Conservation (phyloP, 306 rosid species). For the Lablab purpureus region DNA sequence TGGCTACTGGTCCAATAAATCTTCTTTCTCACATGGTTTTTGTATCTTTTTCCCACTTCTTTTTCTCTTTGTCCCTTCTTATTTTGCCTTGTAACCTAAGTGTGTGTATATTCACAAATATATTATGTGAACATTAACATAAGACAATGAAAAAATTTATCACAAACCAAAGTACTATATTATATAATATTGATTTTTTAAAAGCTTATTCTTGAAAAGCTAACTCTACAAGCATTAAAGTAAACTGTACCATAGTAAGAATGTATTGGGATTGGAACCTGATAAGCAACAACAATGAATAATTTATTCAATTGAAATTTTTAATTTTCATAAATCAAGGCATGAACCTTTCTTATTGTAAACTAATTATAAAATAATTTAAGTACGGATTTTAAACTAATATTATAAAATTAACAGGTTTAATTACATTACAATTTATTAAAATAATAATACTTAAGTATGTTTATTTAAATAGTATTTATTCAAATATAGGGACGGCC, state of each 20-base stretch:
- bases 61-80: conserved; percentile 24
- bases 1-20: conserved; percentile 12
- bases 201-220: not conserved
- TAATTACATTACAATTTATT: not conserved
- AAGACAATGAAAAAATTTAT: not conserved
- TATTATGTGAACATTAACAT: not conserved
- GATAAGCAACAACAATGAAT: not conserved
- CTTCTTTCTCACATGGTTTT: conserved; percentile 43
- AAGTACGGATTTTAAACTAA: not conserved
- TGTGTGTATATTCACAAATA: too few relatives aligned
- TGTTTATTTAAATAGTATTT: not conserved
- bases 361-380: not conserved
- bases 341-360: not conserved
- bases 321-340: not conserved
- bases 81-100: not conserved
- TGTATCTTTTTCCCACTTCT: conserved; percentile 24
- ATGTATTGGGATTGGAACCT: conserved; percentile 2
- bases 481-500: not conserved
- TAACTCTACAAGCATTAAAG: not conserved
- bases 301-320: not conserved
- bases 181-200: not conserved
- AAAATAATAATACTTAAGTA: not conserved
- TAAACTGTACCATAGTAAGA: not conserved
- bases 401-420: not conserved
- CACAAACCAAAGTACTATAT: not conserved